Conservation (phyloP, 164 flowering plant species). For the Tetracentron sinense region DNA sequence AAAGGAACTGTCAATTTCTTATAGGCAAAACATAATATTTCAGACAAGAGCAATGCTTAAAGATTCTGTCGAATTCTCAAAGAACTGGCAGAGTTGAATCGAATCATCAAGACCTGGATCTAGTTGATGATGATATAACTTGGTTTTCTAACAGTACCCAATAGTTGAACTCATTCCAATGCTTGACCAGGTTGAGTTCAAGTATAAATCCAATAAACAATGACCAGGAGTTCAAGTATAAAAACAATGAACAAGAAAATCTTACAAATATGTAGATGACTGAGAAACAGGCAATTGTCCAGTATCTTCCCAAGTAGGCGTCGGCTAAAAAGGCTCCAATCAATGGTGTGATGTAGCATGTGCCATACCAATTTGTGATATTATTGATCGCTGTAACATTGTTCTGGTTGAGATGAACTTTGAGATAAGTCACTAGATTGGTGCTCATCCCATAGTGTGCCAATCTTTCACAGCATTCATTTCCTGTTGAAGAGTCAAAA, state of each 20-base stretch:
- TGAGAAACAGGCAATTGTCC: constrained; percentile 11
- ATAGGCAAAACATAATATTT: neutral
- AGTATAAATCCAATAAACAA: too few relatives aligned
- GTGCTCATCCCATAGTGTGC: constrained; percentile 18
- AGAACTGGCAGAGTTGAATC: too few relatives aligned
- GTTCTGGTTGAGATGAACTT: neutral
- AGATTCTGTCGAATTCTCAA: too few relatives aligned
- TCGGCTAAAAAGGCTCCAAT: constrained; percentile 19
- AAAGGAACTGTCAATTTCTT: neutral
- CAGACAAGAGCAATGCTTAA: too few relatives aligned
- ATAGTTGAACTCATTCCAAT: neutral
- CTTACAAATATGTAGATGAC: constrained; percentile 14
- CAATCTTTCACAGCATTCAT: constrained; percentile 17
- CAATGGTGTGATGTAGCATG: constrained; percentile 10
- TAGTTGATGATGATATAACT: too few relatives aligned
- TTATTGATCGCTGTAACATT: constrained; percentile 3
- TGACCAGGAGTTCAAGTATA: too few relatives aligned
- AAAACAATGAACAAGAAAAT: too few relatives aligned
- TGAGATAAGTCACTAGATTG: constrained; percentile 12
- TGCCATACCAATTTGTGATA: constrained; percentile 15
- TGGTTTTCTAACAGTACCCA: too few relatives aligned
- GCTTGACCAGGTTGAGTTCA: too few relatives aligned
- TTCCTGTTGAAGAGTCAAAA: neutral
- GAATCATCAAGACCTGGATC: too few relatives aligned
- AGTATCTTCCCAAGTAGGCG: constrained; percentile 16